Evolutionary conservation across 1,284 basidiomycete species (phyloP).

Genomic region (Dichomitus squalens): DNA sequence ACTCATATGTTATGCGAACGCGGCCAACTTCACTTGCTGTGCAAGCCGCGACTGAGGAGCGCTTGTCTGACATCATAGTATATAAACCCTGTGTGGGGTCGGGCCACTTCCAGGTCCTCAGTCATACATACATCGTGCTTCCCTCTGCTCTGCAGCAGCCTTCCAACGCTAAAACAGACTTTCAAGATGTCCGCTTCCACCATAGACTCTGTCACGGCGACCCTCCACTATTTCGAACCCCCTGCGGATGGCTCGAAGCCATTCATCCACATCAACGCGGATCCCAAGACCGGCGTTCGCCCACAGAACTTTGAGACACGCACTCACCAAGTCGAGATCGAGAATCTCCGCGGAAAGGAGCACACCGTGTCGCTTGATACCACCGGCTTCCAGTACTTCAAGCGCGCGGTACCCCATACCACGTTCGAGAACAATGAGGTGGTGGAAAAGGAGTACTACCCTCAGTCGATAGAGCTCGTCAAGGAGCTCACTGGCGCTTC

Average conservation of each 20-base stretch:
- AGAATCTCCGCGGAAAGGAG: constrained; percentile 62
- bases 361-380: constrained; percentile 49
- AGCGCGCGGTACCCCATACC: constrained; percentile 44
- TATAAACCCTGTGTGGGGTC: too few relatives aligned
- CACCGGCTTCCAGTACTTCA: constrained; percentile 56
- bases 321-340: constrained; percentile 38
- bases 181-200: constrained; percentile 18
- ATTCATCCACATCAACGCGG: constrained; percentile 30
- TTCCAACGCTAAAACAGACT: too few relatives aligned
- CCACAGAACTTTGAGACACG: not conserved
- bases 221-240: constrained; percentile 34
- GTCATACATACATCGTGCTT: too few relatives aligned
- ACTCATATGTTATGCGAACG: too few relatives aligned
- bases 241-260: constrained; percentile 37
- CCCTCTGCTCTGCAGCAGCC: too few relatives aligned
- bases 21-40: too few relatives aligned
- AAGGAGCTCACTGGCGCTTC: constrained; percentile 64
- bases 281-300: constrained; percentile 25
- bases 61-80: too few relatives aligned
- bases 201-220: constrained; percentile 24
- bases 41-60: too few relatives aligned
- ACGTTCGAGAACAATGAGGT: constrained; percentile 49
- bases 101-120: too few relatives aligned
- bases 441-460: constrained; percentile 57
- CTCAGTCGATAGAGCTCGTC: constrained; percentile 58